Conservation (phyloP, 1,284 basidiomycete genomes). For the Inonotus obliquus region DNA sequence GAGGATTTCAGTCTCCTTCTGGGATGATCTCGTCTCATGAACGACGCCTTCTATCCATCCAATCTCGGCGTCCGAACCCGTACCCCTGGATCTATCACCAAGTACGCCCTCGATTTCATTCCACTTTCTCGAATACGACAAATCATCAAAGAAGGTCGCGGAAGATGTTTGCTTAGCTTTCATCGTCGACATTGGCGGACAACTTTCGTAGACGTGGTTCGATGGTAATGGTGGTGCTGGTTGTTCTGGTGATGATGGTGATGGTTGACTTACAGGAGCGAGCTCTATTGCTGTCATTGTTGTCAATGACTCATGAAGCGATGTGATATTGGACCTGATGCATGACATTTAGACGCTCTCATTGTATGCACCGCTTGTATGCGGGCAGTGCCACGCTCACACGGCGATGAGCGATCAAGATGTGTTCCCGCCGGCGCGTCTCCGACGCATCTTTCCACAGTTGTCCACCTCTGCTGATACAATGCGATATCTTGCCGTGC, state of each 20-base stretch:
- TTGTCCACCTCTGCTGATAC: too few relatives aligned
- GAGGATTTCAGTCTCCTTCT: constrained; percentile 7
- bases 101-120: not conserved
- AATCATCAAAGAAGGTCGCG: not conserved
- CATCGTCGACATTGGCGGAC: not conserved
- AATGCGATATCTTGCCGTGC: too few relatives aligned
- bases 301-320: too few relatives aligned
- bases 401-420: too few relatives aligned
- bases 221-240: not conserved
- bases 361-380: not conserved
- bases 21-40: not conserved
- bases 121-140: not conserved
- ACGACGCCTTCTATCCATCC: constrained; percentile 6
- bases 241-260: not conserved
- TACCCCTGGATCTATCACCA: not conserved
- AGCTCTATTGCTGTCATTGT: not conserved
- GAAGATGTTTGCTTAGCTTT: not conserved
- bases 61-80: not conserved
- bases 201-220: not conserved
- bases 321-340: too few relatives aligned
- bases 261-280: not conserved
- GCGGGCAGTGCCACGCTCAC: not conserved
- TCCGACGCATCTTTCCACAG: too few relatives aligned
- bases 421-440: too few relatives aligned
- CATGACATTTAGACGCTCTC: not conserved